phyloP scores from a whole-genome alignment of 139 green algal genomes.

The Volvox reticuliferus region DNA sequence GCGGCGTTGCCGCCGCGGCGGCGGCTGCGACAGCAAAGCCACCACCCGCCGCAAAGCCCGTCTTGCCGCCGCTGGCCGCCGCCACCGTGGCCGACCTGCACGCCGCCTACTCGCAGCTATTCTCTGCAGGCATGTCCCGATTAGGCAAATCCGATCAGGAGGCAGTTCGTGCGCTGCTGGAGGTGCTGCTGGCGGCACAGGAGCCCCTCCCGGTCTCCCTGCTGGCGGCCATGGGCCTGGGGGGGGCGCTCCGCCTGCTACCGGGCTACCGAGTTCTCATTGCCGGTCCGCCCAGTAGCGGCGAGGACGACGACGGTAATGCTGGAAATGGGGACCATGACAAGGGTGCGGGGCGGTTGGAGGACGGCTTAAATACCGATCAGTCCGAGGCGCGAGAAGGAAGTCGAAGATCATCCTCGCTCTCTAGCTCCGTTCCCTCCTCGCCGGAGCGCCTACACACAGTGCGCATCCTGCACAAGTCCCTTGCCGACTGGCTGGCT shows the following conservation, averaged over 20 bases:
- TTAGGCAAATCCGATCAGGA: background rate
- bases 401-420: too few relatives aligned
- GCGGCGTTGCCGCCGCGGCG: background rate
- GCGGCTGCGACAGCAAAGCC: background rate
- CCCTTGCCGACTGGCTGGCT: slow-evolving; percentile 44
- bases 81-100: slow-evolving; percentile 1
- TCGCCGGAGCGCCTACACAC: slow-evolving; percentile 32
- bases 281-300: background rate
- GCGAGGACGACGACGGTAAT: background rate
- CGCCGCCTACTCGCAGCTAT: background rate
- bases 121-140: background rate
- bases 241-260: slow-evolving; percentile 9
- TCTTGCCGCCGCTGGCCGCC: background rate
- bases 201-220: slow-evolving; percentile 45
- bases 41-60: background rate
- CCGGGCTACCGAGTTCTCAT: slow-evolving; percentile 33
- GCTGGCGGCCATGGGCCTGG: slow-evolving; percentile 35
- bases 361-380: too few relatives aligned
- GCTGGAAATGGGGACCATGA: background rate
- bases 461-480: slow-evolving; percentile 46
- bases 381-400: too few relatives aligned
- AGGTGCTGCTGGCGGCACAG: slow-evolving; percentile 50
- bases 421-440: background rate
- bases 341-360: too few relatives aligned
- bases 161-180: slow-evolving; percentile 8